Percentiles rank a stretch among this genome's conserved stretches.
phyloP scores from a whole-genome alignment of 768 basidiomycete genomes.

The Steccherinum ochraceum region DNA sequence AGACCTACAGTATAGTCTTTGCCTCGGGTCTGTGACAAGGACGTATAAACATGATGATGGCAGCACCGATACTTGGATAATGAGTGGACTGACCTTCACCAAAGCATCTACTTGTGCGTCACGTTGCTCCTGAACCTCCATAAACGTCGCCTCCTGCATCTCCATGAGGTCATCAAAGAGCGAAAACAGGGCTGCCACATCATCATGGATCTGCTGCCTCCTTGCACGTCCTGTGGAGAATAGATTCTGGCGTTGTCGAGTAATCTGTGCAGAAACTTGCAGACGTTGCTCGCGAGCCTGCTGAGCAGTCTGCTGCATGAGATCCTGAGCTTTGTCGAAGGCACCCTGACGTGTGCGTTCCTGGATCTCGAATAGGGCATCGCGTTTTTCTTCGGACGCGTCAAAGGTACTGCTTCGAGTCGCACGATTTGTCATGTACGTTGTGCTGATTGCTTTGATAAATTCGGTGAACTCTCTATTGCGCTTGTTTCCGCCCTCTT shows the following conservation, averaged over 20 bases:
- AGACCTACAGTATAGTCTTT: too few relatives aligned
- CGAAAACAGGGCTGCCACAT: background rate
- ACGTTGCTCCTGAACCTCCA: background rate
- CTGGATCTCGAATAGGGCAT: background rate
- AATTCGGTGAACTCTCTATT: background rate
- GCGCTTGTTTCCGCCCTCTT: background rate
- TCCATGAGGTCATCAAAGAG: background rate
- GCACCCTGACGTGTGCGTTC: background rate
- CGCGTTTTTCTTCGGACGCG: background rate
- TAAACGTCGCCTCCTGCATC: background rate
- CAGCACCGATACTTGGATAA: too few relatives aligned
- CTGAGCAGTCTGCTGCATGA: background rate
- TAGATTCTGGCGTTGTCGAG: background rate
- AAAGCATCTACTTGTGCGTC: too few relatives aligned
- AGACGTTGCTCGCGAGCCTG: background rate
- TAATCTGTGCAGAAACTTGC: background rate
- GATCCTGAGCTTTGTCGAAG: background rate
- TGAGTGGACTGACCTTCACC: too few relatives aligned
- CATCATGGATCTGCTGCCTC: background rate
- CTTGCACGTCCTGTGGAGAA: background rate
- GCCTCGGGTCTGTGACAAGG: too few relatives aligned
- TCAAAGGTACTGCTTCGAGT: background rate
- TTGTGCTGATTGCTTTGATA: background rate
- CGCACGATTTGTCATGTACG: background rate
- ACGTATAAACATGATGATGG: too few relatives aligned